Base-by-base conservation (phyloP, 106 monocot species). In the Apostasia ramifera region DNA sequence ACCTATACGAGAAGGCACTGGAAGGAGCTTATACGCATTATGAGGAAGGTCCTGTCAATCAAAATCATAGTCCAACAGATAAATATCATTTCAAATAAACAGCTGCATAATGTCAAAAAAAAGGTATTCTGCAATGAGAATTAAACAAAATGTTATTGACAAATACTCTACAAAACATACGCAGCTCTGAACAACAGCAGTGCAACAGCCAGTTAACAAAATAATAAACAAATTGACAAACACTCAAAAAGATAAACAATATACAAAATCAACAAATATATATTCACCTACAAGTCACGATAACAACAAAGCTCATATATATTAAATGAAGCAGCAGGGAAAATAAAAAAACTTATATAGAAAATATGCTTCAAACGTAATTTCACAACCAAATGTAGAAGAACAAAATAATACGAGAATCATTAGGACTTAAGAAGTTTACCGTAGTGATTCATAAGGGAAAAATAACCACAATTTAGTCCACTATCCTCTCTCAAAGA, bases 1-100 rank as follows among this genome's bases (percentile, higher is more conserved):
- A 47, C 97, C 90, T 77, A 98, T 87, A 58, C 92, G 97, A 63
- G 89, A 80, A 72, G 97, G 97, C 43, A 98, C 97, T 44, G 97
- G 76, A 69, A 92, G 85, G 80, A 98, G 87, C 71, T 93, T 84
- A 75, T 87, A 93, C 11, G 92, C 92, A 87, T 98, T 92, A 81
- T 98, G 82, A 43, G 97, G 97, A 68, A 98, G 82, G 85, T 87
- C 87, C 97, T 98, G 79, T 44, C 26, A 65, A 56, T 1, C 57
- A 61, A 74, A 0, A 68, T 13, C 11, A 63, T 42, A 57, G 49
- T 15, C 8, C 43, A 45, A 53, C 3, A 59, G 14, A 3, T 55
- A 50, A 65, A 55, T 48, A 37, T 38, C 14, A 69, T 6, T 55
- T 6, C 0, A 10, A 10, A 6, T 3, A 57, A 45, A 44, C 15